These are phyloP conservation scores for Thraustotheca clavata DNA, from an alignment of 352 stramenopile species.

Conservation along the genomic window DNA sequence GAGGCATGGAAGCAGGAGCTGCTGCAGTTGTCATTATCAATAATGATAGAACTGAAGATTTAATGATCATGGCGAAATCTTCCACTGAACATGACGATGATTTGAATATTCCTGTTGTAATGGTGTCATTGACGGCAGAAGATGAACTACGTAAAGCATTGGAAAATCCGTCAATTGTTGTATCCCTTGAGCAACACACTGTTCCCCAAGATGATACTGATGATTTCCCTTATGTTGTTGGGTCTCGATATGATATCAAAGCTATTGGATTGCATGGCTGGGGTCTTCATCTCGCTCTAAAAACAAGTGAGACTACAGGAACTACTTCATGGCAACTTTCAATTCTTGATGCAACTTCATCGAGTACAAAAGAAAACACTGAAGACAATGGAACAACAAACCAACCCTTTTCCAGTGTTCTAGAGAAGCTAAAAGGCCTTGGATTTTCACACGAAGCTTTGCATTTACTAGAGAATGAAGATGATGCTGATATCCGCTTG, in stretches of 20 bases:
- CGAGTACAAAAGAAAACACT: background rate
- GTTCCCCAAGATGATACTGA: background rate
- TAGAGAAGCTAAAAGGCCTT: background rate
- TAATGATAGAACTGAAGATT: conserved; percentile 34
- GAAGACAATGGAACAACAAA: background rate
- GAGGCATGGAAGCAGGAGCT: conserved; percentile 37
- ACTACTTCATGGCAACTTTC: background rate
- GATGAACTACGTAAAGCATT: background rate
- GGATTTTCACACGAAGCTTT: conserved; percentile 16
- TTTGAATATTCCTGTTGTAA: conserved; percentile 1
- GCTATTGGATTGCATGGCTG: conserved; percentile 5
- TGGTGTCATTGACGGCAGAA: background rate
- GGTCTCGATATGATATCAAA: conserved; percentile 7
- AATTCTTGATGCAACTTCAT: background rate
- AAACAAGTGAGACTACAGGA: background rate
- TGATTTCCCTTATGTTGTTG: background rate
- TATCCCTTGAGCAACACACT: background rate
- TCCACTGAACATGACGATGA: background rate
- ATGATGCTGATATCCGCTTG: conserved; percentile 3
- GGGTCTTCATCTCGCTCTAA: conserved; percentile 7
- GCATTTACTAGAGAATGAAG: conserved; percentile 2
- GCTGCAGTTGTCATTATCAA: conserved; percentile 71
- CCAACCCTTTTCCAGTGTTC: background rate
- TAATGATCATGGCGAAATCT: conserved; percentile 62
- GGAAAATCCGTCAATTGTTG: background rate